phyloP scores from a whole-genome alignment of 2,329 filamentous ascomycete species.

The Lasiodiplodia theobromae region DNA sequence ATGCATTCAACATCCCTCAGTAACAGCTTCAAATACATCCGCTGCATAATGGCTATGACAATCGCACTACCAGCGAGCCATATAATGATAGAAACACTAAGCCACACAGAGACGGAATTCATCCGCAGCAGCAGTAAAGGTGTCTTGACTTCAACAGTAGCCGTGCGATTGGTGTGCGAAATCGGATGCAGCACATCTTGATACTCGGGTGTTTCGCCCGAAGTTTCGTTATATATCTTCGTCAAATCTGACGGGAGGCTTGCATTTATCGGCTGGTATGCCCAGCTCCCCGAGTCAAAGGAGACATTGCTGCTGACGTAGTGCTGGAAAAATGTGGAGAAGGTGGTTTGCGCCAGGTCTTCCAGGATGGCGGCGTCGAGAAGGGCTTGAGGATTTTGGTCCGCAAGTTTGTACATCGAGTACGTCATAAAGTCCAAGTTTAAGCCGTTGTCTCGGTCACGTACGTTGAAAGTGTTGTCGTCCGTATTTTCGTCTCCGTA shows the following conservation, averaged over 20 bases:
- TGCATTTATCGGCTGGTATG: conserved; percentile 38
- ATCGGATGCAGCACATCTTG: not conserved
- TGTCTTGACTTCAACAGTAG: not conserved
- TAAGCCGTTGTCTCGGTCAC: not conserved
- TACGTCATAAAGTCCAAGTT: not conserved
- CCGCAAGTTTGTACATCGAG: not conserved
- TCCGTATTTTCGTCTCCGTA: not conserved
- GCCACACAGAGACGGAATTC: not conserved
- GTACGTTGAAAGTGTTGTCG: not conserved
- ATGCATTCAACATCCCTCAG: not conserved
- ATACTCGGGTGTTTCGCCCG: not conserved
- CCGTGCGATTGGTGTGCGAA: not conserved
- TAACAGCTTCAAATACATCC: not conserved
- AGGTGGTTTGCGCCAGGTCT: not conserved
- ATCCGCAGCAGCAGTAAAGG: not conserved
- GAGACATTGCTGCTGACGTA: conserved; percentile 36
- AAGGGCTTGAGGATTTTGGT: not conserved
- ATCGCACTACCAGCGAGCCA: not conserved
- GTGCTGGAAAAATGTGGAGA: conserved; percentile 34
- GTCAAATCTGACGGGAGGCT: not conserved
- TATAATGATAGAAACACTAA: not conserved
- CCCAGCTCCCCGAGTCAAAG: conserved; percentile 34
- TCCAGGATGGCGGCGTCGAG: not conserved
- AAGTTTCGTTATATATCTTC: not conserved
- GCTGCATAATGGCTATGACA: not conserved